Evolutionary conservation across 148 eudicot species (phyloP).

Genomic region (Pouteria glomerata): DNA sequence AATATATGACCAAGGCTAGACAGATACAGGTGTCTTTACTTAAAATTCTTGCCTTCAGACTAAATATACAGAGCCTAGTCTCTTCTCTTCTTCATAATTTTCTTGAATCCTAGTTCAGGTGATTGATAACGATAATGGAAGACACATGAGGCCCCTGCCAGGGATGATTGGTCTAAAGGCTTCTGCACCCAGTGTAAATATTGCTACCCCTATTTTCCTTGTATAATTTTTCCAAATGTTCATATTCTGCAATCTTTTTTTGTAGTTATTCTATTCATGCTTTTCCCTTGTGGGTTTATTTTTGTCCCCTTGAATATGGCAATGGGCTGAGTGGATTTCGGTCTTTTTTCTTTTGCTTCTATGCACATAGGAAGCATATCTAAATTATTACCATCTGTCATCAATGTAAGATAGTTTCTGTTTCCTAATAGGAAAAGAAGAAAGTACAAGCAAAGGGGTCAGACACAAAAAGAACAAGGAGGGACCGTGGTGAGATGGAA

Average conservation of each 20-base stretch:
- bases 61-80: neutral
- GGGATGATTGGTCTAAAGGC: conserved; percentile 47
- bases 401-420: neutral
- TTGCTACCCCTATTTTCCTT: neutral
- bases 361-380: neutral
- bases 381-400: neutral
- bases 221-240: neutral
- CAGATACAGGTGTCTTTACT: conserved; percentile 60
- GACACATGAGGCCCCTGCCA: conserved; percentile 66
- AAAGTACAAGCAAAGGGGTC: conserved; percentile 51
- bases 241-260: neutral
- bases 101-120: conserved; percentile 33
- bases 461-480: conserved; percentile 73
- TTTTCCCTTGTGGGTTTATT: neutral
- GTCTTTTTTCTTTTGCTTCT: neutral
- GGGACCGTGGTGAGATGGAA: conserved; percentile 90
- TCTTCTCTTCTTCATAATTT: conserved; percentile 9
- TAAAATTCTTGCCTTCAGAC: neutral
- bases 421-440: conserved; percentile 57
- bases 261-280: neutral
- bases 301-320: neutral
- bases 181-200: conserved; percentile 18
- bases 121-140: conserved; percentile 66
- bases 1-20: conserved; percentile 59
- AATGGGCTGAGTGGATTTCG: neutral